Conservation (phyloP, 306 rosid genomes). For the Glycyrrhiza uralensis region DNA sequence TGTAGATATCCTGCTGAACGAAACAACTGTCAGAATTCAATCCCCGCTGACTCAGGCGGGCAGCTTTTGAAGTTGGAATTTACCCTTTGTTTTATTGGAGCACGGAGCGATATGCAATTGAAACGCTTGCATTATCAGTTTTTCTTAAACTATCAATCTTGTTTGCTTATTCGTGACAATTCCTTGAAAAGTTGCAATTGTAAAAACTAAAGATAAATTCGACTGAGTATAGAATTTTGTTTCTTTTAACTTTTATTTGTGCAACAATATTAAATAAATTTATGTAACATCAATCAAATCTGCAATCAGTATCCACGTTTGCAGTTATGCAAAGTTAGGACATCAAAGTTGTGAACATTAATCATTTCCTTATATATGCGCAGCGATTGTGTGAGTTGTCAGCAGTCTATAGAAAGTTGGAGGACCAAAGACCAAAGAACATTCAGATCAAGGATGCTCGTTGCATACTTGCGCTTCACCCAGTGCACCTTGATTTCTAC, state of each 20-base stretch:
- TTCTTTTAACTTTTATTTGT: not conserved
- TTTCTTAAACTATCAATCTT: not conserved
- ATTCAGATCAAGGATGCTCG: conserved; percentile 3
- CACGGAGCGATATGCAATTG: not conserved
- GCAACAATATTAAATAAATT: not conserved
- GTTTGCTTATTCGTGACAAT: not conserved
- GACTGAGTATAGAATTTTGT: no score
- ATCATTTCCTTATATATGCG: not conserved
- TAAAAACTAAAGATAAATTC: no score
- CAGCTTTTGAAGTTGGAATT: conserved; percentile 52
- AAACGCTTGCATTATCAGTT: not conserved
- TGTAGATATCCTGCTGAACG: not conserved
- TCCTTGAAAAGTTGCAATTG: no score
- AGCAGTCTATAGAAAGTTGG: not conserved
- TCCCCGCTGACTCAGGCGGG: conserved; percentile 41
- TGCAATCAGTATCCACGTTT: not conserved
- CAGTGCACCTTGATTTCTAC: not conserved
- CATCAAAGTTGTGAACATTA: not conserved
- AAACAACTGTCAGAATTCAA: conserved; percentile 27
- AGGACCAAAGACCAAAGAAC: not conserved
- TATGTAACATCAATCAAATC: not conserved
- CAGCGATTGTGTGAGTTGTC: not conserved
- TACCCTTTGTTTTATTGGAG: conserved; percentile 48
- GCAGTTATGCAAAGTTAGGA: not conserved
- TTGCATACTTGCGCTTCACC: not conserved